Base-by-base conservation (phyloP, 2,329 filamentous ascomycete genomes). In the Talaromyces albobiverticillius region DNA sequence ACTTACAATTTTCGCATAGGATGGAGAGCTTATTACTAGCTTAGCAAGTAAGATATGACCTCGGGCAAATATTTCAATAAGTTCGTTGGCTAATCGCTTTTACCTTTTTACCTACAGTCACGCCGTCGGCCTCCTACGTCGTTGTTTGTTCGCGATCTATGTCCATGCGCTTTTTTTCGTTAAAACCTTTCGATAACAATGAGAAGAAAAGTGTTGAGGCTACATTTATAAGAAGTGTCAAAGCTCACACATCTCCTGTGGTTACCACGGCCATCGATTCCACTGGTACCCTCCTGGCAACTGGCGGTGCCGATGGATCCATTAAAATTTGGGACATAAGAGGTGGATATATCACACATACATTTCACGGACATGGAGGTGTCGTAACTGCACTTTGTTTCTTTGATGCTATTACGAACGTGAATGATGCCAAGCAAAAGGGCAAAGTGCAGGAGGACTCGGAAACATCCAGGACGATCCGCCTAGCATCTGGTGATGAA, bases 251-350 rank as follows among this genome's bases (percentile, higher is more conserved):
- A 0, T 92, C 93, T 2, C 94, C 95, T 0, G 91, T 97, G 1
- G 86, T 96, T 1, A 90, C 93, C 8, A 79, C 93, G 13, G 86
- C 90, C 1, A 85, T 94, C 57, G 94, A 99, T 69, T 81, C 84
- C 51, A 96, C 92, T 1, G 88, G 92, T 65, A 95, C 93, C 2
- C 78, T 99, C 11, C 79, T 99, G 41, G 94, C 92, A 14, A 97
- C 93, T 14, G 94, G 95, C 59, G 90, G 89, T 46, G 92, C 94
- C 3, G 94, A 99, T 67, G 94, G 94, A 22, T 84, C 88, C 1
- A 89, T 97, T 64, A 99, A 99, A 71, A 87, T 99, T 50, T 99
- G 93, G 93, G 94, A 99, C 72, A 90, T 99, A 56, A 79, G 81
- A 47, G 90, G 87, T 42, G 94, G 94, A 20, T 97, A 89, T 71